A percentile compares a stretch with the other conserved stretches of the same genome.
Evolutionary conservation across 805 yeast species (phyloP).

Genomic region (Priceomyces medius): DNA sequence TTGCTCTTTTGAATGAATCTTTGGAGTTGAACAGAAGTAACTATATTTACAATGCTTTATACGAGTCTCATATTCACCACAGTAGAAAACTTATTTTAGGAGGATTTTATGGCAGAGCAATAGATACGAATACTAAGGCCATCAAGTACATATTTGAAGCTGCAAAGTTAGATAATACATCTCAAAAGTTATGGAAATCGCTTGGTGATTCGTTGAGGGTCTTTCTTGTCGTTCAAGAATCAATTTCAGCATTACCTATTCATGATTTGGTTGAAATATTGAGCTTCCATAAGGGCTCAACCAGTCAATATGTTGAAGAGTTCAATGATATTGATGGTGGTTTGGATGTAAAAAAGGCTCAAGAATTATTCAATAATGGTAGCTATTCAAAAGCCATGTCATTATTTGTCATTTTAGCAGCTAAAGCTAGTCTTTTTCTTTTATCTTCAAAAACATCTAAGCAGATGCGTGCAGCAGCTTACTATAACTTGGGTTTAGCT

Average conservation of each 20-base stretch:
- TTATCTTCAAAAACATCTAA: slow-evolving; percentile 42
- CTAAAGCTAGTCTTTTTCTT: slow-evolving; percentile 42
- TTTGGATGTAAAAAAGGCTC: slow-evolving; percentile 17
- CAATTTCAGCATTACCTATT: slow-evolving; percentile 49
- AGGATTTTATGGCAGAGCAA: slow-evolving; percentile 70
- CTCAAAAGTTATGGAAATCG: slow-evolving; percentile 66
- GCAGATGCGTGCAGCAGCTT: slow-evolving; percentile 50
- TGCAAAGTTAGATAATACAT: slow-evolving; percentile 29
- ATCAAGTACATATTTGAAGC: slow-evolving; percentile 44
- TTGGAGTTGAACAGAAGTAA: slow-evolving; percentile 17
- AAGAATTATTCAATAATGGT: slow-evolving; percentile 8
- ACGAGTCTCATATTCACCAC: slow-evolving; percentile 56
- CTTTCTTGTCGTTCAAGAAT: slow-evolving; percentile 55
- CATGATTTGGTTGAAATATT: slow-evolving; percentile 22
- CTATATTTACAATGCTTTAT: slow-evolving; percentile 43
- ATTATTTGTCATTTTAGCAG: slow-evolving; percentile 43
- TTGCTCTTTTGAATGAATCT: slow-evolving; percentile 45
- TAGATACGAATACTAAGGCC: slow-evolving; percentile 46
- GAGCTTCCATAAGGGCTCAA: slow-evolving; percentile 7
- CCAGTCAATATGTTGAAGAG: slow-evolving; percentile 23
- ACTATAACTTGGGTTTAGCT: slow-evolving; percentile 72
- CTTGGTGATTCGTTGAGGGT: slow-evolving; percentile 57
- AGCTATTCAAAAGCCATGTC: slow-evolving; percentile 20
- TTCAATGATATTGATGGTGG: slow-evolving; percentile 9
- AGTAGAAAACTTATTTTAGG: slow-evolving; percentile 50